Conservation (phyloP, 2,329 filamentous ascomycete genomes). For the Aschersonia sp. region DNA sequence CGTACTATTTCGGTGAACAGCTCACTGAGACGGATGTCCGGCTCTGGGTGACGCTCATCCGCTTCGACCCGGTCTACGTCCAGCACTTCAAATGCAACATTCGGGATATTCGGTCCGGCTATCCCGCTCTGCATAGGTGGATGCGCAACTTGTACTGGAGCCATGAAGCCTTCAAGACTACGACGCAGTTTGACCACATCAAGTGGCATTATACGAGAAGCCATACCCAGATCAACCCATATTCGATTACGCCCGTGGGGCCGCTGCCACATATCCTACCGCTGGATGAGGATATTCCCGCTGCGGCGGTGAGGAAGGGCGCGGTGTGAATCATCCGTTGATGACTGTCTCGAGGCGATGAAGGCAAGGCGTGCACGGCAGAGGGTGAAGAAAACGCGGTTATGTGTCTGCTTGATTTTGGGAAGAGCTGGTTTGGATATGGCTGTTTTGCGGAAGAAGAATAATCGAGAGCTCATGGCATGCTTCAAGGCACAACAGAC, state of each 20-base stretch:
- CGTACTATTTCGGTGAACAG: conserved; percentile 60
- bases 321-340: too few species aligned
- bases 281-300: conserved; percentile 62
- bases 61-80: conserved; percentile 69
- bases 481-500: too few species aligned
- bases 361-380: too few species aligned
- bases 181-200: conserved; percentile 90
- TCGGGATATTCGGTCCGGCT: conserved; percentile 70
- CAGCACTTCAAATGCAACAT: conserved; percentile 86
- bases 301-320: conserved; percentile 20
- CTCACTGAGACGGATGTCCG: conserved; percentile 76
- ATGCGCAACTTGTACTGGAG: conserved; percentile 78
- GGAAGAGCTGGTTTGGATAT: too few species aligned
- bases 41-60: conserved; percentile 55
- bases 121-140: conserved; percentile 71
- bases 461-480: too few species aligned
- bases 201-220: conserved; percentile 59
- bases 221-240: conserved; percentile 52
- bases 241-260: conserved; percentile 68
- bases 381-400: too few species aligned
- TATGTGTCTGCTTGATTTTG: too few species aligned
- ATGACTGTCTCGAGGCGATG: too few species aligned
- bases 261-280: conserved; percentile 71
- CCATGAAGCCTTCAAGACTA: conserved; percentile 59
- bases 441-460: too few species aligned